Conservation (phyloP, 2,329 filamentous ascomycete genomes). For the Beauveria sp. region DNA sequence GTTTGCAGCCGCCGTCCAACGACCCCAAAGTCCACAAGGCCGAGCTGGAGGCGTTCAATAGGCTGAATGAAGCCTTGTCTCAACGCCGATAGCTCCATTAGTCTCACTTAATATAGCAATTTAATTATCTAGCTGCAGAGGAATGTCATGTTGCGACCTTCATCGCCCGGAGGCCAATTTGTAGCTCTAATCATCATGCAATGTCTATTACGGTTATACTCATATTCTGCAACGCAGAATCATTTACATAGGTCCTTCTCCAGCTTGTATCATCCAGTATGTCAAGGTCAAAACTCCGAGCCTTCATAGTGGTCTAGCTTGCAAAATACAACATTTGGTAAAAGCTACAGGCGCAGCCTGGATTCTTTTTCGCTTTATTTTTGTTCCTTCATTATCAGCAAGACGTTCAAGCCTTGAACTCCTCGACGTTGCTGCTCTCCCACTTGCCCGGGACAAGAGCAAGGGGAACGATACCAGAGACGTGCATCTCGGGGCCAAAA, state of each 20-base stretch:
- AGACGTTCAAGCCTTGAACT: constrained; percentile 48
- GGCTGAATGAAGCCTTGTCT: not conserved
- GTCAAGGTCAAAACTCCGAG: constrained; percentile 16
- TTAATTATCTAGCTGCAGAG: no score
- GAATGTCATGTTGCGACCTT: not conserved
- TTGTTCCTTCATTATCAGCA: not conserved
- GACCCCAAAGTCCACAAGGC: not conserved
- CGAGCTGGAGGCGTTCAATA: not conserved
- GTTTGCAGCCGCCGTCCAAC: not conserved
- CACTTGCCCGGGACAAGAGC: constrained; percentile 64
- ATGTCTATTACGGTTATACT: constrained; percentile 11
- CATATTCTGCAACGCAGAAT: constrained; percentile 8
- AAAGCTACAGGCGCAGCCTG: constrained; percentile 7
- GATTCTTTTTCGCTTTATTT: not conserved
- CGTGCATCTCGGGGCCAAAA: constrained; percentile 80
- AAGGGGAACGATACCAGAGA: constrained; percentile 91
- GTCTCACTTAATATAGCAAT: not conserved
- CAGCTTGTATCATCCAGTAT: constrained; percentile 8
- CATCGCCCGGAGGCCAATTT: no score
- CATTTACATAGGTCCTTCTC: constrained; percentile 7
- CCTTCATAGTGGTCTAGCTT: constrained; percentile 24
- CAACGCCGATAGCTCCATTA: not conserved
- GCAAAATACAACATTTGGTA: constrained; percentile 26
- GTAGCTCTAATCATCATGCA: constrained; percentile 5
- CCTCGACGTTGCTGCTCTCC: constrained; percentile 52